Evolutionary conservation across 2,329 filamentous ascomycete species (phyloP), one percentile per base, ranked within the genome.

Genomic region (Fusarium circinatum): DNA sequence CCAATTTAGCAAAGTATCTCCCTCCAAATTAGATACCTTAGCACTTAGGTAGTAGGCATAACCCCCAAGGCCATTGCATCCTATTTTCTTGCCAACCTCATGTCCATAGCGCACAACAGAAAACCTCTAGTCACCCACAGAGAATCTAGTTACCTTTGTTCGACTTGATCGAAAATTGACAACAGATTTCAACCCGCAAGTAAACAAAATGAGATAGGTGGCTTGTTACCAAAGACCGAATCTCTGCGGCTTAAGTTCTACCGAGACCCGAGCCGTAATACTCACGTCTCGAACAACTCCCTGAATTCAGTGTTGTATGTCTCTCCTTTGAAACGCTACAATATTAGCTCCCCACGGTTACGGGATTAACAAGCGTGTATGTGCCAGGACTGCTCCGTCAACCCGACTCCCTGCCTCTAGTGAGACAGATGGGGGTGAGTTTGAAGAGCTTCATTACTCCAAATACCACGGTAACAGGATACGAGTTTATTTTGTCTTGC

Each of bases 291-390:
- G 34, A 49, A 34, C 9, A 45, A 44, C 52, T 69, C 68, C 44
- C 51, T 55, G 59, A n/a, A 28, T 60, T 56, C 18, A 60, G 51
- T 48, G 9, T 56, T 38, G 34, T 30, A 34, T 59, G 74, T 69
- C 57, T 71, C 55, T 61, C 38, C 49, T 64, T 49, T 41, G 47
- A 48, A 71, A 55, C 63, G 56, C 41, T 45, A 34, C 44, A 49
- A 74, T 34, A 72, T 64, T 65, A 70, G 30, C 26, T 65, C 65
- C 32, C 56, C 49, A 58, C 56, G 45, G 28, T 48, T 48, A 65
- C 38, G 61, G 75, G 66, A 72, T 75, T 62, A 44, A 52, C 60
- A 71, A 71, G 71, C 17, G 62, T 51, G 24, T 44, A 45, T 41
- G 52, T 51, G 14, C 28, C 32, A 32, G 34, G n/a, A 60, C 30